Evolutionary conservation across 257 asterid genomes (phyloP).

Genomic region (Nicotiana obtusifolia): DNA sequence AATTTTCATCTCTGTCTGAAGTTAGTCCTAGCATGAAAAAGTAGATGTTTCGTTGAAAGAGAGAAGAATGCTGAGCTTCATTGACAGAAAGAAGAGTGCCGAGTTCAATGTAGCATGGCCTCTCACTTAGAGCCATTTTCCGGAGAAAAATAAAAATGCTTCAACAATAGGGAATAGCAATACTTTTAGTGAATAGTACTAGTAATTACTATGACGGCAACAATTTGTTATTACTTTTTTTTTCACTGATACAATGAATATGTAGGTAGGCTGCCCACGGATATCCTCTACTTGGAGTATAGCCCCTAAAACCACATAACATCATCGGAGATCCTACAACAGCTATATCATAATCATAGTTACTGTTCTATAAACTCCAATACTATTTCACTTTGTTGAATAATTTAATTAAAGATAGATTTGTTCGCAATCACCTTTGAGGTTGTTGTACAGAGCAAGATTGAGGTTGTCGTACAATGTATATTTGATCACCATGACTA

Average conservation of each 20-base stretch:
- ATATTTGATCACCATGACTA: slow-evolving; percentile 68
- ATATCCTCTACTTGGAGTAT: not conserved
- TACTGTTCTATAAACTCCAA: not conserved
- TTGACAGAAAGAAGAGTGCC: not conserved
- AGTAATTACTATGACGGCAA: not conserved
- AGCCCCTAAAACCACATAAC: not conserved
- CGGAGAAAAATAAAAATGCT: too few species aligned
- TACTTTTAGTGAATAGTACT: not conserved
- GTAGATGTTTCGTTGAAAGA: not conserved
- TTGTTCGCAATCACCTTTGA: not conserved
- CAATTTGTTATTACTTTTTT: too few species aligned
- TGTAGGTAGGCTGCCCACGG: not conserved
- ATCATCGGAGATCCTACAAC: not conserved
- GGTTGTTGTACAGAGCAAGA: slow-evolving; percentile 25
- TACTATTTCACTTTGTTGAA: not conserved
- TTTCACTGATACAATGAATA: too few species aligned
- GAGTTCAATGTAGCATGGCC: too few species aligned
- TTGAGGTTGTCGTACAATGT: slow-evolving; percentile 78
- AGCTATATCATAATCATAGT: too few species aligned
- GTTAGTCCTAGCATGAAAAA: not conserved
- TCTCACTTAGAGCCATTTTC: too few species aligned
- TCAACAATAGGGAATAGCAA: too few species aligned
- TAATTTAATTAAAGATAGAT: not conserved
- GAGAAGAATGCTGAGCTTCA: too few species aligned
- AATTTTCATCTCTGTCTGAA: not conserved